These are phyloP conservation scores for Venturia asperata DNA, from an alignment of 2,329 filamentous ascomycete genomes.

Conservation along the genomic window DNA sequence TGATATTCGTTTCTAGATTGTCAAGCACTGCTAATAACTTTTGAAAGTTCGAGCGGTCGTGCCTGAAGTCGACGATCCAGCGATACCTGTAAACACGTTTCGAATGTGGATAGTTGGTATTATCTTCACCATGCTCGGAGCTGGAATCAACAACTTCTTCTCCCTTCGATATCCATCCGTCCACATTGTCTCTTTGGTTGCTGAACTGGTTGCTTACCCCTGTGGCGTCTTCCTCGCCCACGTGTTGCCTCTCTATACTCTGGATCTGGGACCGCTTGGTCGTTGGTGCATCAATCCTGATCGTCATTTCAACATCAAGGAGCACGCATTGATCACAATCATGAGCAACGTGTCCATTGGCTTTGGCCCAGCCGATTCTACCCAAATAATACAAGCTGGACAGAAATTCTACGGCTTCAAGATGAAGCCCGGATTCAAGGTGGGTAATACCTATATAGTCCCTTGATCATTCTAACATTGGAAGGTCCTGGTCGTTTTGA, in stretches of 20 bases:
- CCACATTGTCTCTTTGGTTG: neutral
- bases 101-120: conserved; percentile 17
- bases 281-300: conserved; percentile 3
- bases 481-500: neutral
- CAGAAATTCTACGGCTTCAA: conserved; percentile 60
- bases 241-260: conserved; percentile 49
- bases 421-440: conserved; percentile 29
- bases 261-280: conserved; percentile 53
- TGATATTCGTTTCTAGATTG: neutral
- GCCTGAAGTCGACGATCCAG: conserved; percentile 7
- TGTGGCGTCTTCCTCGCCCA: conserved; percentile 55
- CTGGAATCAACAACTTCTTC: conserved; percentile 53
- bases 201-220: conserved; percentile 58
- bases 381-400: conserved; percentile 30
- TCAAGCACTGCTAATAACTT: neutral
- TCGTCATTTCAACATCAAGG: conserved; percentile 57
- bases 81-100: conserved; percentile 20
- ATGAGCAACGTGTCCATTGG: conserved; percentile 62
- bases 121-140: conserved; percentile 19
- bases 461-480: neutral
- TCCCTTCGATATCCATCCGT: conserved; percentile 53
- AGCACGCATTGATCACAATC: conserved; percentile 56
- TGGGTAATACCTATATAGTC: conserved; percentile 32
- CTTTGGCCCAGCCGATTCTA: conserved; percentile 34
- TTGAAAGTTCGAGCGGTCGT: conserved; percentile 1